Percentiles rank a stretch among this genome's conserved stretches.
Conservation (phyloP, 768 basidiomycete genomes). For the Heimioporus sp. region DNA sequence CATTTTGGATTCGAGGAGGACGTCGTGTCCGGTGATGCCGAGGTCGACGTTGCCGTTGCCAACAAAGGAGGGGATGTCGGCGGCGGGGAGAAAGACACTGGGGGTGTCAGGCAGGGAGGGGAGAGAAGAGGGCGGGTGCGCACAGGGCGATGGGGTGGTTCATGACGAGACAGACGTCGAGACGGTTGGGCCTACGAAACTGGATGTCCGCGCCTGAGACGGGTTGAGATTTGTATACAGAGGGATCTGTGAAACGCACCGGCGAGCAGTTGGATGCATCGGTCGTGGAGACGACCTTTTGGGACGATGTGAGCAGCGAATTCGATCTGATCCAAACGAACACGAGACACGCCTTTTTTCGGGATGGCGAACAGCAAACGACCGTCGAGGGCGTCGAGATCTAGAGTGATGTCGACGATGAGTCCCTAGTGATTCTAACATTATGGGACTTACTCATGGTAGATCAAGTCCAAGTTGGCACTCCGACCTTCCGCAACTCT, state of each 20-base stretch:
- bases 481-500: not conserved
- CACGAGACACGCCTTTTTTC: constrained; percentile 81
- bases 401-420: constrained; percentile 29
- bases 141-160: constrained; percentile 95
- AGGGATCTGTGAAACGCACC: constrained; percentile 44
- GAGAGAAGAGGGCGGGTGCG: constrained; percentile 22
- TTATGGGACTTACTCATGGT: no score
- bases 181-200: constrained; percentile 80
- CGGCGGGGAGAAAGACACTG: constrained; percentile 94
- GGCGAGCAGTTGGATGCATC: constrained; percentile 79
- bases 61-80: constrained; percentile 97
- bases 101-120: not conserved
- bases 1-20: constrained; percentile 90
- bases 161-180: constrained; percentile 91
- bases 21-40: constrained; percentile 98
- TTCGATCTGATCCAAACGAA: not conserved
- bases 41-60: constrained; percentile 96
- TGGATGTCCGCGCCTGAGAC: constrained; percentile 88
- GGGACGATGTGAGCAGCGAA: not conserved
- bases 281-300: constrained; percentile 84
- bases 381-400: constrained; percentile 79
- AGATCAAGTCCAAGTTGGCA: no score
- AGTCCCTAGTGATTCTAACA: no score
- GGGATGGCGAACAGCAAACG: constrained; percentile 93
- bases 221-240: no score